Evolutionary conservation across 192 early-diverging fungal species (phyloP).

Genomic region (Backusella circina): DNA sequence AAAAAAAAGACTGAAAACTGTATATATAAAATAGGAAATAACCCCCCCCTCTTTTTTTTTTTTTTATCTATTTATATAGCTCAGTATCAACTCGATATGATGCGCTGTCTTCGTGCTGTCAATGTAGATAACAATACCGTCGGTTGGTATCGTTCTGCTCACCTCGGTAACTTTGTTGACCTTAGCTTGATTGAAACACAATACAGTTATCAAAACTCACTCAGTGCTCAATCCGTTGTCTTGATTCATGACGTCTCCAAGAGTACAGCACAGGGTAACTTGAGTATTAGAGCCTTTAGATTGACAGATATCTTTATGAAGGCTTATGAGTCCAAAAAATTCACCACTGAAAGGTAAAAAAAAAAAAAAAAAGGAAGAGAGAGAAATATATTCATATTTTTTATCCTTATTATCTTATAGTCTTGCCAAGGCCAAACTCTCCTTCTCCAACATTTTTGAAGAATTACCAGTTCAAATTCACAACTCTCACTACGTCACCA

Average conservation of each 20-base stretch:
- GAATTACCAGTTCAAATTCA: constrained; percentile 85
- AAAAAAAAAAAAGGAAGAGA: background rate
- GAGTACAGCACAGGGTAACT: constrained; percentile 78
- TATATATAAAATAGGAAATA: background rate
- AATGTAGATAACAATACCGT: constrained; percentile 96
- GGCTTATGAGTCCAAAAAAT: constrained; percentile 75
- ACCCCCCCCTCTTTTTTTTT: background rate
- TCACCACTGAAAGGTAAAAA: constrained; percentile 68
- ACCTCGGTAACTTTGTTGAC: constrained; percentile 87
- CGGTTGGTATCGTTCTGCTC: constrained; percentile 95
- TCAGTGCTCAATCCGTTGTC: constrained; percentile 78
- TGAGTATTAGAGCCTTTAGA: constrained; percentile 83
- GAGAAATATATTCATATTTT: background rate
- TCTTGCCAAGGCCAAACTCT: constrained; percentile 70
- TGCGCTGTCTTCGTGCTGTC: constrained; percentile 86
- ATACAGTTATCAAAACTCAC: constrained; percentile 84
- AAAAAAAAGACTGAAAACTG: background rate
- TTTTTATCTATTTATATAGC: constrained; percentile 34
- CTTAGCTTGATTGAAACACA: constrained; percentile 87
- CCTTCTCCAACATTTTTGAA: constrained; percentile 86
- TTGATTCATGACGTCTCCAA: constrained; percentile 91
- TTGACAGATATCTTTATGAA: constrained; percentile 83
- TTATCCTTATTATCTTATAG: constrained; percentile 12
- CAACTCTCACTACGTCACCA: constrained; percentile 77
- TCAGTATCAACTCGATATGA: constrained; percentile 93